These are phyloP conservation scores for Primulina tabacum DNA, from an alignment of 257 asterid genomes.

Conservation along the genomic window DNA sequence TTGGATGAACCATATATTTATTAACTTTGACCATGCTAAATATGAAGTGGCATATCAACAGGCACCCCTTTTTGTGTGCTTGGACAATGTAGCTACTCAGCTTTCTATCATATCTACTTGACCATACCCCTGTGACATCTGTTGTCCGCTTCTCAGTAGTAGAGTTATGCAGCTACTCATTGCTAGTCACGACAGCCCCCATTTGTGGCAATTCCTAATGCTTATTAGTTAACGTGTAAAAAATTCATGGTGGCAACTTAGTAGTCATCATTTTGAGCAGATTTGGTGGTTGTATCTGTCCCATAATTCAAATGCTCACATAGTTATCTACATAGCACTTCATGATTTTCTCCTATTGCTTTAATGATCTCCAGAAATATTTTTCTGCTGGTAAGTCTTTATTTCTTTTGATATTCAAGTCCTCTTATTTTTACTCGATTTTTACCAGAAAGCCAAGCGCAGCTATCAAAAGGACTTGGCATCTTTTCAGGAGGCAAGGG, in stretches of 20 bases:
- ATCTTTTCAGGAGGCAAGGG: slow-evolving; percentile 65
- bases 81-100: not conserved
- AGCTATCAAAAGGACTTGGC: slow-evolving; percentile 91
- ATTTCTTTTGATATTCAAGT: slow-evolving; percentile 6
- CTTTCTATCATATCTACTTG: not conserved
- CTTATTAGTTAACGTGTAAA: not conserved
- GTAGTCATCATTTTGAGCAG: not conserved
- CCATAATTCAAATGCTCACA: not conserved
- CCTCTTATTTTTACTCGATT: slow-evolving; percentile 3
- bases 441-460: slow-evolving; percentile 80
- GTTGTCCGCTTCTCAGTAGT: not conserved
- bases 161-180: not conserved
- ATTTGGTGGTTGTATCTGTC: not conserved
- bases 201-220: not conserved
- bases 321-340: not conserved
- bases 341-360: slow-evolving; percentile 6
- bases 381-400: not conserved
- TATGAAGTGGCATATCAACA: not conserved
- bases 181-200: not conserved
- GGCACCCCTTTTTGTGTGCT: not conserved
- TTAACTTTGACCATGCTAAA: not conserved
- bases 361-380: slow-evolving; percentile 12
- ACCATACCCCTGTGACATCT: not conserved
- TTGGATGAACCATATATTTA: not conserved
- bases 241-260: not conserved